Conservation (phyloP, 1,139 yeast genomes). For the Diutina neorugosa region DNA sequence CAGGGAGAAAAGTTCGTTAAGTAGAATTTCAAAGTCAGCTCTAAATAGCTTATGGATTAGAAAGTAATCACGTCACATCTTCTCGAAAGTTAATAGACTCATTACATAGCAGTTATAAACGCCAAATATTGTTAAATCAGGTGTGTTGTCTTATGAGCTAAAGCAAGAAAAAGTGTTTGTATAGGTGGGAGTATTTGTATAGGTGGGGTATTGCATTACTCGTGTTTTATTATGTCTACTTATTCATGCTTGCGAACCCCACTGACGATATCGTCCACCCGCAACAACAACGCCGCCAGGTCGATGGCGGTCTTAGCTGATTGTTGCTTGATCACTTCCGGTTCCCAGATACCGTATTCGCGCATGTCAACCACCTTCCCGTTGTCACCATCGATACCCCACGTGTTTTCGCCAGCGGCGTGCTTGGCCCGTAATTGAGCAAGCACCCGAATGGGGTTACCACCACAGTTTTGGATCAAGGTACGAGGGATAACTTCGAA, state of each 20-base stretch:
- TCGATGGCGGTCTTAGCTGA: conserved; percentile 95
- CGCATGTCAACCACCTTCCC: conserved; percentile 96
- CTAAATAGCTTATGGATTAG: too few species aligned
- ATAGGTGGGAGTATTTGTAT: too few species aligned
- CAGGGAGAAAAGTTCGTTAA: too few species aligned
- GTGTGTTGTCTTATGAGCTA: too few species aligned
- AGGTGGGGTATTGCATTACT: background rate
- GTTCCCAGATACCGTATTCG: conserved; percentile 96
- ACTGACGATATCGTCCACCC: conserved; percentile 96
- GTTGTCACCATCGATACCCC: conserved; percentile 88
- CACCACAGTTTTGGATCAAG: conserved; percentile 94
- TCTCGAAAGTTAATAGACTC: too few species aligned
- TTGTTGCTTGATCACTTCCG: conserved; percentile 95
- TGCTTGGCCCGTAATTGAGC: conserved; percentile 94
- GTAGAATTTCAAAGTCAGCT: too few species aligned
- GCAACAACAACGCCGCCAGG: conserved; percentile 84
- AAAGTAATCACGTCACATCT: too few species aligned
- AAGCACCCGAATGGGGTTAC: conserved; percentile 80
- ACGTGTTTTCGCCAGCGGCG: conserved; percentile 75
- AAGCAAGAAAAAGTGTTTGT: too few species aligned
- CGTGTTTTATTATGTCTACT: background rate
- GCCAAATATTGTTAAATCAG: too few species aligned
- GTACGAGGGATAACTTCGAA: conserved; percentile 98
- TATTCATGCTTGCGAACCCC: conserved; percentile 53
- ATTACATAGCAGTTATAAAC: too few species aligned